A percentile compares a stretch with the other conserved stretches of the same genome.
phyloP scores from a whole-genome alignment of 164 flowering plant species.

The Magnolia kwangsiensis region DNA sequence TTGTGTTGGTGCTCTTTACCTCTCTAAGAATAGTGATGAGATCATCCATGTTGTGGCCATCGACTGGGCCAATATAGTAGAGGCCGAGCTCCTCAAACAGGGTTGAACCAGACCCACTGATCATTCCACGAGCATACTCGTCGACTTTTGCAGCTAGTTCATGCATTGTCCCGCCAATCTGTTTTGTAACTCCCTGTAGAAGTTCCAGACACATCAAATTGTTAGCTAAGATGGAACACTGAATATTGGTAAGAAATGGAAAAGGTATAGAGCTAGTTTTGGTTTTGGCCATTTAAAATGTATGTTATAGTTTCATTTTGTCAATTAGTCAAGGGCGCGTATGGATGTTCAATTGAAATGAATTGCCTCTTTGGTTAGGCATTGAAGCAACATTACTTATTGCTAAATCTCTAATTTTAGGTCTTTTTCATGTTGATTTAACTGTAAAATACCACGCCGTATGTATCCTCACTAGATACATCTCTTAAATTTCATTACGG shows the following conservation, averaged over 20 bases:
- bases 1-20: conserved; percentile 77
- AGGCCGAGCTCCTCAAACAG: conserved; percentile 96
- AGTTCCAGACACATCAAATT: not conserved
- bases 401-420: too few relatives aligned
- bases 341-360: too few relatives aligned
- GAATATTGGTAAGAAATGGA: not conserved
- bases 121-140: conserved; percentile 97
- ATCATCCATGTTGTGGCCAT: conserved; percentile 92
- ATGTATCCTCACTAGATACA: too few relatives aligned
- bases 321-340: too few relatives aligned
- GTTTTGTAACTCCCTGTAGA: conserved; percentile 87
- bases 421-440: too few relatives aligned
- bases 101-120: conserved; percentile 89
- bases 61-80: conserved; percentile 96
- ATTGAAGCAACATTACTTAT: too few relatives aligned
- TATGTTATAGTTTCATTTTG: too few relatives aligned
- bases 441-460: too few relatives aligned
- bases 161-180: conserved; percentile 85
- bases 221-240: not conserved
- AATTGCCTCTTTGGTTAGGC: too few relatives aligned
- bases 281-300: too few relatives aligned
- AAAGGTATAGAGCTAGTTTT: too few relatives aligned
- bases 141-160: conserved; percentile 92
- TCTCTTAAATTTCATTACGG: too few relatives aligned
- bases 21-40: conserved; percentile 77